A percentile compares a stretch with the other conserved stretches of the same genome.
These are phyloP conservation scores for Suillus decipiens DNA, from an alignment of 768 basidiomycete species.

Conservation along the genomic window DNA sequence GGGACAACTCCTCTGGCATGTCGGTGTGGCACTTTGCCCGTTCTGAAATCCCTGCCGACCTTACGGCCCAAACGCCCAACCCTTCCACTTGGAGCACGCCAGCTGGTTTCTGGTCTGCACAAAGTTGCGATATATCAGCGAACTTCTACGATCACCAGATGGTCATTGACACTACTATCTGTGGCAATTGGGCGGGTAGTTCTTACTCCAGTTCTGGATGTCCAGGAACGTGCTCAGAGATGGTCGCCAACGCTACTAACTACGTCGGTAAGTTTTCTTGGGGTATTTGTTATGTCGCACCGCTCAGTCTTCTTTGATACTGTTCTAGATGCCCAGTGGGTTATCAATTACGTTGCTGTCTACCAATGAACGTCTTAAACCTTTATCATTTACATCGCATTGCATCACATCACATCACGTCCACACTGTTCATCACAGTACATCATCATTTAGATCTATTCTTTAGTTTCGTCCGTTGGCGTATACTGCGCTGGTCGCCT, in stretches of 20 bases:
- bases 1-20: constrained; percentile 49
- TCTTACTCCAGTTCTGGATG: constrained; percentile 34
- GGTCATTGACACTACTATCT: constrained; percentile 41
- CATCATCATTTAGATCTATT: constrained; percentile 1
- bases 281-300: neutral
- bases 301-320: constrained; percentile 1
- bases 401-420: neutral
- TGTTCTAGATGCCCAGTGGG: constrained; percentile 52
- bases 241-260: constrained; percentile 57
- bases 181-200: constrained; percentile 31
- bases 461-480: neutral
- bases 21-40: constrained; percentile 59
- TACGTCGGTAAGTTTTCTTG: constrained; percentile 43
- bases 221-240: constrained; percentile 45
- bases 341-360: constrained; percentile 56
- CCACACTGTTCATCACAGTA: neutral
- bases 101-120: constrained; percentile 50
- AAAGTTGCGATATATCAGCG: constrained; percentile 46
- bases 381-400: neutral
- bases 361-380: constrained; percentile 36
- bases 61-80: constrained; percentile 44
- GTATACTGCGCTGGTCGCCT: constrained; percentile 9
- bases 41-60: constrained; percentile 51
- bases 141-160: constrained; percentile 58
- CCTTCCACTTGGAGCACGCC: constrained; percentile 56